Evolutionary conservation across 2,329 filamentous ascomycete species (phyloP).

Genomic region (Colletotrichum orbiculare): DNA sequence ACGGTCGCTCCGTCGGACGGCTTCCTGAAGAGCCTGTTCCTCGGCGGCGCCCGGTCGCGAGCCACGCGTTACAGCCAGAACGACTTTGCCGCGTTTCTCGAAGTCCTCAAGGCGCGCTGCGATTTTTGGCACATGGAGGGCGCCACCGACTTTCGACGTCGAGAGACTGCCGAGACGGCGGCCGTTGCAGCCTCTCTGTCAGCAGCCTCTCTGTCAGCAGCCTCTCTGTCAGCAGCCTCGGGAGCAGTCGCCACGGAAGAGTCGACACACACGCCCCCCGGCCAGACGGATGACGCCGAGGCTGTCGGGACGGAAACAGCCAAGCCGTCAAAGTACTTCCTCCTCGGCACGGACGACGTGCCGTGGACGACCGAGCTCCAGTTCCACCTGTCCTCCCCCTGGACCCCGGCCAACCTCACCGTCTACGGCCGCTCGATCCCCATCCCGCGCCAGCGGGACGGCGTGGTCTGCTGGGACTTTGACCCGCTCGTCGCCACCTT

Average conservation of each 20-base stretch:
- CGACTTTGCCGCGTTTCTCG: constrained; percentile 81
- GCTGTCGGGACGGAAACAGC: constrained; percentile 6
- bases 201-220: not conserved
- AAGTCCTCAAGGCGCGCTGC: constrained; percentile 80
- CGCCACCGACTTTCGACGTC: constrained; percentile 75
- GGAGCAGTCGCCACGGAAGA: not conserved
- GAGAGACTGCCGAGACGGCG: constrained; percentile 55
- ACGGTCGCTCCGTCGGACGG: constrained; percentile 64
- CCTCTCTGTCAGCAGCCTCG: not conserved
- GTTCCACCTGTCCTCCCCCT: constrained; percentile 42
- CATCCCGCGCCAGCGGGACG: constrained; percentile 68
- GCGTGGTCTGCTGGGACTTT: constrained; percentile 75
- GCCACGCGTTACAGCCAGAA: constrained; percentile 69
- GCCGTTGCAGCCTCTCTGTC: not conserved
- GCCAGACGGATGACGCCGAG: not conserved
- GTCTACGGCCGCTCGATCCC: constrained; percentile 73
- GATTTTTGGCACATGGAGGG: constrained; percentile 89
- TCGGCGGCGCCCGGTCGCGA: constrained; percentile 40
- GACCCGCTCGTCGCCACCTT: constrained; percentile 73
- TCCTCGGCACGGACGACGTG: constrained; percentile 23
- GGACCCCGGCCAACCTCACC: constrained; percentile 56
- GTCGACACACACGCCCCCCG: not conserved
- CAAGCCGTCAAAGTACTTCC: constrained; percentile 29
- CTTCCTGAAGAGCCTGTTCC: constrained; percentile 58
- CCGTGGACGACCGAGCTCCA: constrained; percentile 14